Conservation (phyloP, 768 basidiomycete species). For the Clitopilus hobsonii region DNA sequence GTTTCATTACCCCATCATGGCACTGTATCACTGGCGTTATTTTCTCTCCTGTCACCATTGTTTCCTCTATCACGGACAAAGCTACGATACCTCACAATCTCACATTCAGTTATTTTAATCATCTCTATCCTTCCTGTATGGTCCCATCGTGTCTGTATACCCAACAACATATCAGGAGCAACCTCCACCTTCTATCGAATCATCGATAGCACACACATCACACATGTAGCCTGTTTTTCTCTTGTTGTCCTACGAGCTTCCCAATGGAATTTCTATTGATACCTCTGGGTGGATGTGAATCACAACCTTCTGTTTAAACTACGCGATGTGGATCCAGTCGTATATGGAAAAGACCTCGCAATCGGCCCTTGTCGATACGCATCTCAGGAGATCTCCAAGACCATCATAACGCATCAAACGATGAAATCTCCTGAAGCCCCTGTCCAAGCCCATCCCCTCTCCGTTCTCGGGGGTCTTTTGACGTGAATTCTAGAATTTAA, state of each 20-base stretch:
- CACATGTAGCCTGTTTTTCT: background rate
- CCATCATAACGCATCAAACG: too few relatives aligned
- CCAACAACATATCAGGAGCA: background rate
- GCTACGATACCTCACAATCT: background rate
- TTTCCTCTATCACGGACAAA: background rate
- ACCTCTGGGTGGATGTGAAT: background rate
- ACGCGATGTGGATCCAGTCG: too few relatives aligned
- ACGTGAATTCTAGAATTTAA: too few relatives aligned
- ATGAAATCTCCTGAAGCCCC: too few relatives aligned
- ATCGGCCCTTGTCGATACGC: too few relatives aligned
- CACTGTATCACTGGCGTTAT: background rate
- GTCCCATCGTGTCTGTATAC: background rate
- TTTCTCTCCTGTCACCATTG: background rate
- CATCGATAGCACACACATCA: background rate
- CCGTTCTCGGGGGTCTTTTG: too few relatives aligned
- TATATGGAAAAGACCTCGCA: too few relatives aligned
- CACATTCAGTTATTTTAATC: background rate
- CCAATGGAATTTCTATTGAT: background rate
- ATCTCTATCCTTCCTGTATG: background rate
- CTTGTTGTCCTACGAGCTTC: background rate
- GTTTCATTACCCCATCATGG: background rate
- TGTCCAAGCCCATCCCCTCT: too few relatives aligned
- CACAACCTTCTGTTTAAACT: too few relatives aligned
- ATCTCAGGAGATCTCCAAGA: too few relatives aligned
- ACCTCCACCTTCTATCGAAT: background rate